A percentile compares a stretch with the other conserved stretches of the same genome.
phyloP scores from a whole-genome alignment of 2,329 filamentous ascomycete genomes.

The Sporothrix brasiliensis region DNA sequence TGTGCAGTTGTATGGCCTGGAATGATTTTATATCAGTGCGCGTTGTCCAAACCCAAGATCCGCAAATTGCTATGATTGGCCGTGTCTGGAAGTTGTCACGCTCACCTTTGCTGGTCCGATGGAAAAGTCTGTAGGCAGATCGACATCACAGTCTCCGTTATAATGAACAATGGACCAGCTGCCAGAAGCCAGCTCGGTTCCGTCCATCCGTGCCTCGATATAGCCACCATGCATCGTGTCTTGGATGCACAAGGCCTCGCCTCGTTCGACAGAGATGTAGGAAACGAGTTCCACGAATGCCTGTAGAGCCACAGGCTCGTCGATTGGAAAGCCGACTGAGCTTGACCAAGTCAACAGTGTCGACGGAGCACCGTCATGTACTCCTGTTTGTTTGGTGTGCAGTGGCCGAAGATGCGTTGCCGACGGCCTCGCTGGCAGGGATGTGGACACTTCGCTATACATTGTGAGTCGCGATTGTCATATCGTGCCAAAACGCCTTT shows the following conservation, averaged over 20 bases:
- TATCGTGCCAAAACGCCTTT: neutral
- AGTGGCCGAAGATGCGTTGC: neutral
- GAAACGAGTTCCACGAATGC: slow-evolving; percentile 17
- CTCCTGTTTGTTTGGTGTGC: neutral
- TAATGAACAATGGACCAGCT: neutral
- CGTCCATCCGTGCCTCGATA: neutral
- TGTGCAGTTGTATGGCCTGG: slow-evolving; percentile 5
- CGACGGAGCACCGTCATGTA: neutral
- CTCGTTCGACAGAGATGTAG: neutral
- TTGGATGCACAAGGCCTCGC: neutral
- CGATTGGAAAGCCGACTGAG: neutral
- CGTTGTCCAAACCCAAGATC: neutral
- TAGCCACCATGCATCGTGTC: slow-evolving; percentile 2
- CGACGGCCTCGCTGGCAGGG: too few species aligned
- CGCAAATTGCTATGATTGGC: neutral
- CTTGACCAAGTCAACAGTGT: neutral
- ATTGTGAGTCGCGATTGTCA: neutral
- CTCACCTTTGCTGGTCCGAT: slow-evolving; percentile 30
- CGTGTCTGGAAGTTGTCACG: neutral
- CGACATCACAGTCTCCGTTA: neutral
- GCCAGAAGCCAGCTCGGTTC: neutral
- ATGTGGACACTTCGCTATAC: neutral
- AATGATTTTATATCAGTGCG: neutral
- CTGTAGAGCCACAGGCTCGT: neutral
- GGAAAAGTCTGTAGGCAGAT: slow-evolving; percentile 31